Base-by-base conservation (phyloP, 1,139 yeast genomes). In the Magnusiomyces tetraspermus region DNA sequence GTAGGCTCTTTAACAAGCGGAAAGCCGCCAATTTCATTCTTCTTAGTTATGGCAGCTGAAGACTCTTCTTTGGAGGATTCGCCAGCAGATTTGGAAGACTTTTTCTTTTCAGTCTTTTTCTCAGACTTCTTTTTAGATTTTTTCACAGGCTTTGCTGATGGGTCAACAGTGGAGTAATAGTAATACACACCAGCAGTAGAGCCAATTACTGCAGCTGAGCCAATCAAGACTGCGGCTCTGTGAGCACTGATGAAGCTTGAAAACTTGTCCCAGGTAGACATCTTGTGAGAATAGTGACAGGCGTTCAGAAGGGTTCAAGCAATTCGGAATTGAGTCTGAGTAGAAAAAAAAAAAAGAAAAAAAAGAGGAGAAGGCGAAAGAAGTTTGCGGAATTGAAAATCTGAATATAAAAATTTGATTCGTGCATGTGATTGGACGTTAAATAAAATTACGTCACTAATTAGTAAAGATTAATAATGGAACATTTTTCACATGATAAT, bases 101-200 rank as follows among this genome's bases (percentile, higher is more conserved):
- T 60, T 17, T 30, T 45, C 57, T 60, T 62, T 53, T 59, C 59
- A 51, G 63, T 61, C 55, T 61, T 61, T 55, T 61, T 62, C 54
- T 61, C 60, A 53, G 63, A 61, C 54, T 60, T 60, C 62, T 63
- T 63, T 51, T 62, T 57, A 24, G 54, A 51, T 51, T 59, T 58
- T 46, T 56, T 59, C 33, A 57, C 51, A 15, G 51, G 52, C 41
- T 51, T 50, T 31, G 48, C 26, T 43, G 44, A 46, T 46, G 48
- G 53, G 46, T 15, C 46, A 26, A 54, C 46, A 45, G 45, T 49
- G 47, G 51, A 47, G 38, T 46, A 57, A 58, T 55, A 58, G 53
- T 67, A 67, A 55, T 64, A 64, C 11, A 64, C 60, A 17, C 64
- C 61, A 26, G 67, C 69, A 40, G 67, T 63, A 19, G 68, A 65